Evolutionary conservation across 176 grass and related monocot species (phyloP).

Genomic region (Carex cristatella): DNA sequence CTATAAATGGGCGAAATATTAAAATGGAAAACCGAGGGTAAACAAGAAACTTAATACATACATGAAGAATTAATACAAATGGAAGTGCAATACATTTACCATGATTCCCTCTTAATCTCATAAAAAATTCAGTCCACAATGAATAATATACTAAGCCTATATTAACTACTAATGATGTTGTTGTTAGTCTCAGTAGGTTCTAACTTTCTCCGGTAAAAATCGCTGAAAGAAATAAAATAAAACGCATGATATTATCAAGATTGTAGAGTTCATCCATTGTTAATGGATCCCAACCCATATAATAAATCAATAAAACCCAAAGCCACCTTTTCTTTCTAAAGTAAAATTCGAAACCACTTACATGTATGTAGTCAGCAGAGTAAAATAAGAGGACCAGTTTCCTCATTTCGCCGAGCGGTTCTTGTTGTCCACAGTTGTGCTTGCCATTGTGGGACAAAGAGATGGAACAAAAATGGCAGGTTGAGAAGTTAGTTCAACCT

Average conservation of each 20-base stretch:
- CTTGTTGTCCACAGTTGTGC: neutral
- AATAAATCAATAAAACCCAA: neutral
- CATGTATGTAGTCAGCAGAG: conserved; percentile 4
- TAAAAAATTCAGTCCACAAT: neutral
- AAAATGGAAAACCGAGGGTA: neutral
- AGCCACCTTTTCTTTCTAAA: neutral
- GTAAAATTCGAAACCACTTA: neutral
- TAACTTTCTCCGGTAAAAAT: neutral
- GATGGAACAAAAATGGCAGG: neutral
- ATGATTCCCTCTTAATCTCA: neutral
- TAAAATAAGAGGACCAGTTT: neutral
- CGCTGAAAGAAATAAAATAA: neutral
- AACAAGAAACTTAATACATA: neutral
- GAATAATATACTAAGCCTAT: neutral
- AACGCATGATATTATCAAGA: neutral
- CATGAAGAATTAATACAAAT: neutral
- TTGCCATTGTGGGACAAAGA: neutral
- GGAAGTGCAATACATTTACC: neutral
- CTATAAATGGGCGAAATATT: neutral
- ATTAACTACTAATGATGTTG: neutral
- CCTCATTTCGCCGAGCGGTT: neutral
- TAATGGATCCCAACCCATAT: neutral
- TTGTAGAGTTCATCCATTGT: neutral
- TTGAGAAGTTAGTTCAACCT: neutral
- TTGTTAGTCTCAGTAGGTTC: conserved; percentile 1